Evolutionary conservation across 208 protist genomes (phyloP).

Genomic region (Sergeia podlipaevii): DNA sequence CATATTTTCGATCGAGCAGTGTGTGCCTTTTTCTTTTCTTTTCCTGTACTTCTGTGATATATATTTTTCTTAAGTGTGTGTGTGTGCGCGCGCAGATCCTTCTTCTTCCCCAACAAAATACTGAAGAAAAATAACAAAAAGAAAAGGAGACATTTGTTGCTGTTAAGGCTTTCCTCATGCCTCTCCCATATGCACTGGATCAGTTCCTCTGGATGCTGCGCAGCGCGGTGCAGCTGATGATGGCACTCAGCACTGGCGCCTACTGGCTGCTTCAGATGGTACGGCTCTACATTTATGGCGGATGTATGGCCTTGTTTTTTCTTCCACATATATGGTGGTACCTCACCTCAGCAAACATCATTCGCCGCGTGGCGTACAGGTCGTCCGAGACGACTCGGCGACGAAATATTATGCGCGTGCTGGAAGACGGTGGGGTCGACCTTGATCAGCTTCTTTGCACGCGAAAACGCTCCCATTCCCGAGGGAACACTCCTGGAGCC

Average conservation of each 20-base stretch:
- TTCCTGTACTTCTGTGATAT: neutral
- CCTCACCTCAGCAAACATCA: constrained; percentile 57
- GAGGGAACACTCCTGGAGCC: no score
- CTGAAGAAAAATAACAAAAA: neutral
- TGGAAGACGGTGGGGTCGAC: constrained; percentile 44
- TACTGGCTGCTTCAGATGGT: constrained; percentile 53
- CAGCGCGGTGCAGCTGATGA: constrained; percentile 38
- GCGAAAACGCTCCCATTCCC: no score
- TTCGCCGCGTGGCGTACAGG: constrained; percentile 59
- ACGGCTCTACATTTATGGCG: constrained; percentile 37
- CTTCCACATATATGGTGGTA: constrained; percentile 67
- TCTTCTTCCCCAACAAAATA: no score
- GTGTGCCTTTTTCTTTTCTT: neutral
- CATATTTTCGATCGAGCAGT: no score
- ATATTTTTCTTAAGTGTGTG: constrained; percentile 23
- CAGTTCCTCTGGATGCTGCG: constrained; percentile 63
- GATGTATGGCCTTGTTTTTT: constrained; percentile 30
- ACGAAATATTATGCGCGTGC: constrained; percentile 39
- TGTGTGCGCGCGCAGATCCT: no score
- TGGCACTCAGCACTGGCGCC: constrained; percentile 45
- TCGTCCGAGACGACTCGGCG: constrained; percentile 31
- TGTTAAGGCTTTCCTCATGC: neutral
- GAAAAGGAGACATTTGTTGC: neutral
- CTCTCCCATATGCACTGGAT: constrained; percentile 33
- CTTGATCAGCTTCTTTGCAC: no score